These are phyloP conservation scores for Drechslerella dactyloides DNA, from an alignment of 2,329 filamentous ascomycete species.

Conservation along the genomic window DNA sequence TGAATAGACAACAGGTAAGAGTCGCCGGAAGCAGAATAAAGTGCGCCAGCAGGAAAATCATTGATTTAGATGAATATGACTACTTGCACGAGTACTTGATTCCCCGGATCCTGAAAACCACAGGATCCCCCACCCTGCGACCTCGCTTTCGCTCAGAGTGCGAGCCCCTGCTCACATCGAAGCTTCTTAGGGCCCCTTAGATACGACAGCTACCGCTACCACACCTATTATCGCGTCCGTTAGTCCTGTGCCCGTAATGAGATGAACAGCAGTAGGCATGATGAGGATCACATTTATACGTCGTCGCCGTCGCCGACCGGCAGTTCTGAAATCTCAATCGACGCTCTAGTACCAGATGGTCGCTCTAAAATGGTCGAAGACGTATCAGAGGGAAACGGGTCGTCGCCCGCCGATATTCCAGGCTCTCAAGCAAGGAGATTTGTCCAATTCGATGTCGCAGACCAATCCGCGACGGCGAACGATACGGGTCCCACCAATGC, in stretches of 20 bases:
- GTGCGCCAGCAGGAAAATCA: too few species aligned
- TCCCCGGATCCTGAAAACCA: background rate
- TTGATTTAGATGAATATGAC: too few species aligned
- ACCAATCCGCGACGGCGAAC: constrained; percentile 3
- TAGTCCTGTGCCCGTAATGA: constrained; percentile 38
- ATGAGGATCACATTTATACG: constrained; percentile 32
- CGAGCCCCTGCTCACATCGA: background rate
- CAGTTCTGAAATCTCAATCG: constrained; percentile 5
- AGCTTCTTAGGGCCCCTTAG: background rate
- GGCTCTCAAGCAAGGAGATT: constrained; percentile 31
- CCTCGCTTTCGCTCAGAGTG: background rate
- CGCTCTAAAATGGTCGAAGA: background rate
- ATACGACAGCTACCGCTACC: background rate
- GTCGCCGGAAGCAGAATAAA: too few species aligned
- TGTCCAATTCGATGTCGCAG: constrained; percentile 34
- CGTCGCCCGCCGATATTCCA: constrained; percentile 5
- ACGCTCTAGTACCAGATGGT: constrained; percentile 1
- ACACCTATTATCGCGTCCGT: background rate
- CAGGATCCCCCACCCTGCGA: background rate
- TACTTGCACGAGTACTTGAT: too few species aligned
- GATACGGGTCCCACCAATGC: background rate
- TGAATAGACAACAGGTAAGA: too few species aligned
- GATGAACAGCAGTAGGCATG: constrained; percentile 45
- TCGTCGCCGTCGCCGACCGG: constrained; percentile 35
- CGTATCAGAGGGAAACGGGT: background rate